Evolutionary conservation across 768 basidiomycete species (phyloP).

Genomic region (Lactifluus pinguis): DNA sequence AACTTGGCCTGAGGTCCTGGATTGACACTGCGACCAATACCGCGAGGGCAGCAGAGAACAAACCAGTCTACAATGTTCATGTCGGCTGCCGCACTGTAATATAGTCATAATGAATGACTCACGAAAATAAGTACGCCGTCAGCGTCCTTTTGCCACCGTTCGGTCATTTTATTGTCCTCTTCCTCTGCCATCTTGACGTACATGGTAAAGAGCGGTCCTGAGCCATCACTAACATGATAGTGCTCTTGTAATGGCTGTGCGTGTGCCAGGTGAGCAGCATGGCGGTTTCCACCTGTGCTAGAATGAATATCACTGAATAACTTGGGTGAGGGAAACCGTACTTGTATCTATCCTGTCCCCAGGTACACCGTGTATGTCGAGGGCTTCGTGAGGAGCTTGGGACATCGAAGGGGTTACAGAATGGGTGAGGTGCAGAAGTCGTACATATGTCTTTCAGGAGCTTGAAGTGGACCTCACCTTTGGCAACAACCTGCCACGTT

Average conservation of each 20-base stretch:
- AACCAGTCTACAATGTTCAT: background rate
- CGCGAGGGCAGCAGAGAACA: conserved; percentile 14
- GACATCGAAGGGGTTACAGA: background rate
- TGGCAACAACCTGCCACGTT: background rate
- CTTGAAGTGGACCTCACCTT: background rate
- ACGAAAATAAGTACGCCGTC: conserved; percentile 18
- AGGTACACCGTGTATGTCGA: background rate
- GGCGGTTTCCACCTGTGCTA: background rate
- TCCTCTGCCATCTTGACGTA: conserved; percentile 7
- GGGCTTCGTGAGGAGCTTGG: background rate
- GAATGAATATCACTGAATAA: background rate
- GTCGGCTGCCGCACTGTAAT: background rate
- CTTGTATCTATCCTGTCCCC: background rate
- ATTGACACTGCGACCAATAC: conserved; percentile 5
- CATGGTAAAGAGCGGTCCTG: conserved; percentile 2
- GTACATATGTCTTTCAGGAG: background rate
- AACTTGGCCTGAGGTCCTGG: conserved; percentile 1
- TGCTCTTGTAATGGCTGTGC: background rate
- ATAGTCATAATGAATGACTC: background rate
- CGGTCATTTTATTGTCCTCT: conserved; percentile 11
- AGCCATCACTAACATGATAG: background rate
- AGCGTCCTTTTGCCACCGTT: conserved; percentile 12
- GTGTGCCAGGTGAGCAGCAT: background rate
- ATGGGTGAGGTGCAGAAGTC: background rate
- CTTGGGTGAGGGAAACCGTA: background rate